These are phyloP conservation scores for Didymella segeticola DNA, from an alignment of 2,329 filamentous ascomycete genomes.

Conservation along the genomic window DNA sequence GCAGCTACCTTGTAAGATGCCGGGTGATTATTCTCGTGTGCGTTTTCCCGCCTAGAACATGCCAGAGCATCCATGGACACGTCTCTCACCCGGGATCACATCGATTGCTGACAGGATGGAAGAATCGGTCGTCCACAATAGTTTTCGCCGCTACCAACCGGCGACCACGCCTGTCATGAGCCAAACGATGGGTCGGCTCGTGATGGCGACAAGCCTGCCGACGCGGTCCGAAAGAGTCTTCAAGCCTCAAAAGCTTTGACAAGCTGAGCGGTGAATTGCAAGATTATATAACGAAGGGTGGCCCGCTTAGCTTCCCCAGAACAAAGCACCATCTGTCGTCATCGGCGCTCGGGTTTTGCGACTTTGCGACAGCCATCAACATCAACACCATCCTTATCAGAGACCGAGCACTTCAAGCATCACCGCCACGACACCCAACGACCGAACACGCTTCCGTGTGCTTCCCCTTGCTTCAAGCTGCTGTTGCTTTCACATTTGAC, in stretches of 20 bases:
- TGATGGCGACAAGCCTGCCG: constrained; percentile 12
- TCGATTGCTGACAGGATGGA: constrained; percentile 1
- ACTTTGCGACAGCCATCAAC: constrained; percentile 23
- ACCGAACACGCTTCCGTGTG: constrained; percentile 36
- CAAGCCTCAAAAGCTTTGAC: constrained; percentile 21
- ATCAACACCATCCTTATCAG: constrained; percentile 14
- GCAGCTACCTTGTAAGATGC: neutral
- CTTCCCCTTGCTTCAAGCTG: constrained; percentile 37
- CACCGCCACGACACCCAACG: constrained; percentile 30
- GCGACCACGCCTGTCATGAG: constrained; percentile 1
- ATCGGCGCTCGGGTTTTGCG: constrained; percentile 17
- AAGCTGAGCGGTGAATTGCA: constrained; percentile 4
- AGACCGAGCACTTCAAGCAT: constrained; percentile 13
- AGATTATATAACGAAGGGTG: constrained; percentile 6
- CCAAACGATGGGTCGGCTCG: constrained; percentile 9
- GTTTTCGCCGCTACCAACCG: constrained; percentile 11
- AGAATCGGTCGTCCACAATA: neutral
- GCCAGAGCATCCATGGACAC: constrained; percentile 2
- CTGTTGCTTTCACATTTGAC: constrained; percentile 36
- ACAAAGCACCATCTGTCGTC: constrained; percentile 20
- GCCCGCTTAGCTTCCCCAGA: neutral
- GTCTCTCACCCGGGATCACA: neutral
- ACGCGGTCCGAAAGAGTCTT: constrained; percentile 13
- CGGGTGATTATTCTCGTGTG: neutral
- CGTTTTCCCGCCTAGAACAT: neutral